Conservation (phyloP, 306 rosid genomes). For the Acmispon strigosus region DNA sequence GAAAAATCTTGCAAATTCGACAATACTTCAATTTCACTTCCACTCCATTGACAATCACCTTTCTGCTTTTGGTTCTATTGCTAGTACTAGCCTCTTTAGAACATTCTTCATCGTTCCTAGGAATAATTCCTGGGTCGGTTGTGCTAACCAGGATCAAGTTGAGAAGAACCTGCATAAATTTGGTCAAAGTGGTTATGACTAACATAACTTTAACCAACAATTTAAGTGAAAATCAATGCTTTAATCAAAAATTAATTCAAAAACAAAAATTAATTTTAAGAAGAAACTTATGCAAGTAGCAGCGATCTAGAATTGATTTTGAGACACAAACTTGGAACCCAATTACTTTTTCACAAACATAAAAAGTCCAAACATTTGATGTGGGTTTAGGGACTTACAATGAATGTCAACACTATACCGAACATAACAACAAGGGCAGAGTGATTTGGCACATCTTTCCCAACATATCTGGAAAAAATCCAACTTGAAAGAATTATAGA, state of each 20-base stretch:
- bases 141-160: constrained; percentile 22
- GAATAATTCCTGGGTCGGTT: constrained; percentile 32
- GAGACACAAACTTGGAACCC: background rate
- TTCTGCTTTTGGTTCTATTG: constrained; percentile 9
- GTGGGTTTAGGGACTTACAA: constrained; percentile 14
- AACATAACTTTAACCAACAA: too few species aligned
- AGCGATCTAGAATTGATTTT: too few species aligned
- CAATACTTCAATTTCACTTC: constrained; percentile 27
- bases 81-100: background rate
- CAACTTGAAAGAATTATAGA: constrained; percentile 32
- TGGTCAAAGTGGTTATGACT: background rate
- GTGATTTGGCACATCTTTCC: constrained; percentile 17
- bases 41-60: constrained; percentile 15
- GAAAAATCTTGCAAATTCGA: constrained; percentile 26
- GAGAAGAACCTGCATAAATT: constrained; percentile 22
- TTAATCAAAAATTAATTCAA: background rate
- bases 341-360: background rate
- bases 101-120: constrained; percentile 20
- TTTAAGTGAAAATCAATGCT: background rate
- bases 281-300: too few species aligned
- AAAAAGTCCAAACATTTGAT: background rate
- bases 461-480: constrained; percentile 26
- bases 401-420: constrained; percentile 10
- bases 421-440: constrained; percentile 14
- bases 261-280: too few species aligned